Conservation (phyloP, 2,329 filamentous ascomycete genomes). For the Aspergillus carbonarius region DNA sequence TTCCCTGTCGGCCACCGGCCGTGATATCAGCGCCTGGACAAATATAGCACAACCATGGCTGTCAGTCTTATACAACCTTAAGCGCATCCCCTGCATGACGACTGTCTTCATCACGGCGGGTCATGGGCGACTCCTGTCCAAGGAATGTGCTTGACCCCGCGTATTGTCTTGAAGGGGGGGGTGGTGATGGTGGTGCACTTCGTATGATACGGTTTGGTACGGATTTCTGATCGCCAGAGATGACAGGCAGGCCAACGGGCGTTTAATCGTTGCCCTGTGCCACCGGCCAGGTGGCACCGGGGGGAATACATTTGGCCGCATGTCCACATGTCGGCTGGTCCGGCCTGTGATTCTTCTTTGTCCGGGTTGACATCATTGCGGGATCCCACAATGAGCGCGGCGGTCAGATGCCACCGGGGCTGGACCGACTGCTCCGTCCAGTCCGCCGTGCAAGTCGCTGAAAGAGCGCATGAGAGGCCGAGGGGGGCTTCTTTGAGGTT, state of each 20-base stretch:
- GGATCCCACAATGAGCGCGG: too few species aligned
- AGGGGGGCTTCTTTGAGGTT: not conserved
- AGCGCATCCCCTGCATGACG: conserved; percentile 6
- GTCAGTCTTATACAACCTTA: not conserved
- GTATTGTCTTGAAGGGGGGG: not conserved
- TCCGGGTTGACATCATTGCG: not conserved
- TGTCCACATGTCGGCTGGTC: not conserved
- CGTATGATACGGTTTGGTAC: not conserved
- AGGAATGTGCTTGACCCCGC: not conserved
- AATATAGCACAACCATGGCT: not conserved
- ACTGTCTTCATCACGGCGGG: not conserved
- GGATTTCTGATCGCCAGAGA: not conserved
- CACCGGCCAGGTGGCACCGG: not conserved
- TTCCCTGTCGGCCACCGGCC: not conserved
- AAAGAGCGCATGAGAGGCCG: too few species aligned
- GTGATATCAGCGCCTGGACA: not conserved
- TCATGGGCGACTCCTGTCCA: not conserved
- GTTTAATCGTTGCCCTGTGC: not conserved
- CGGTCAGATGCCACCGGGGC: too few species aligned
- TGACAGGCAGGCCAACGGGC: not conserved
- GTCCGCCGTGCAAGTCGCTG: too few species aligned
- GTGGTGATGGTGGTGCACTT: not conserved
- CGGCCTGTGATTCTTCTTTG: not conserved
- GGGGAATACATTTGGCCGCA: not conserved
- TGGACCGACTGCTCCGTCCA: too few species aligned